Evolutionary conservation across 306 rosid species (phyloP).

Genomic region (Castanea mollissima): DNA sequence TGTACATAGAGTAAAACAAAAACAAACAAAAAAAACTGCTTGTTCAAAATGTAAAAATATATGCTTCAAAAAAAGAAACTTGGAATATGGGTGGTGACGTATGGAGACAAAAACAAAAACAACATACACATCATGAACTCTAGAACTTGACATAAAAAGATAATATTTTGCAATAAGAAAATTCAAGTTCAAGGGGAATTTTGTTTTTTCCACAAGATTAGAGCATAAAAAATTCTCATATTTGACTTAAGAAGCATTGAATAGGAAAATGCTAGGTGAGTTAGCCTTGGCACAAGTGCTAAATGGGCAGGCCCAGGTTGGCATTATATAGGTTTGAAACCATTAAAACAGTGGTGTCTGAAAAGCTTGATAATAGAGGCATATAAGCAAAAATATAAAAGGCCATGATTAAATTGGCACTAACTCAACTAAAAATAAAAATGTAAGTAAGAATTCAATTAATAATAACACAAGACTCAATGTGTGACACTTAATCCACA

Average conservation of each 20-base stretch:
- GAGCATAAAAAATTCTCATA: background rate
- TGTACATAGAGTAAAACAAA: too few relatives aligned
- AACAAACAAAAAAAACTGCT: too few relatives aligned
- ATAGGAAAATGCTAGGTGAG: background rate
- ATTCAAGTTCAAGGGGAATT: background rate
- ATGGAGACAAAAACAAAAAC: background rate
- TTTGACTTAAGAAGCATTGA: background rate
- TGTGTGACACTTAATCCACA: background rate
- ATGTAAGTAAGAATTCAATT: background rate
- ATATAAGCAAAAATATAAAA: background rate
- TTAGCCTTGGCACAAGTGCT: background rate
- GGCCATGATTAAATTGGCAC: too few relatives aligned
- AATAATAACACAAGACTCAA: background rate
- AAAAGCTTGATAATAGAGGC: background rate
- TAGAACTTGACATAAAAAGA: background rate
- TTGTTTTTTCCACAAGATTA: background rate
- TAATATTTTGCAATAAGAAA: background rate
- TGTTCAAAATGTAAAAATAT: too few relatives aligned
- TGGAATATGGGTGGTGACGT: background rate
- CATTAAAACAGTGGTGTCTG: background rate
- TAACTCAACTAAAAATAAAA: background rate
- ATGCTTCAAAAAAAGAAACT: too few relatives aligned
- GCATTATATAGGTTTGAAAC: background rate
- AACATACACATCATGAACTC: background rate
- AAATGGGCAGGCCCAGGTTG: background rate